Base-by-base conservation (phyloP, 176 grass and related monocot genomes). In the Eragrostis nindensis region DNA sequence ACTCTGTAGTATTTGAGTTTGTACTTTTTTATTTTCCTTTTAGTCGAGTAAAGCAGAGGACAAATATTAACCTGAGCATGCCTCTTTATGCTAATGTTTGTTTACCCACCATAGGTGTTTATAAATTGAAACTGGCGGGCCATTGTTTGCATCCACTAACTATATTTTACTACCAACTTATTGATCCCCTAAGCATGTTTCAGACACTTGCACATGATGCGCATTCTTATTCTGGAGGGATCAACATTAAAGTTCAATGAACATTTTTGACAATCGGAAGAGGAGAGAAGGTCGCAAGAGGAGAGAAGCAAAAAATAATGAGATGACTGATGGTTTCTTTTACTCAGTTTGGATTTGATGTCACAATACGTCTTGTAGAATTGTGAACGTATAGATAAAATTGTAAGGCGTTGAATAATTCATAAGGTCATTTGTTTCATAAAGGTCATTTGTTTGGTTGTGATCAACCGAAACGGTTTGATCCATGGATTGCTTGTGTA, bases 141-240 rank as follows among this genome's bases (percentile, higher is more conserved):
- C 67, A 65, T 36, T 64, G 55, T 27, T 79, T 54, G 75, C 64
- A 76, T 66, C 4, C 1, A 50, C 15, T 17, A 62, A 46, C 45
- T 32, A 21, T 24, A 40, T 65, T 75, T 88, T 63, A 46, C 50
- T 73, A 48, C 74, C 18, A 15, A 45, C 53, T 77, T 75, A 44
- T 62, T 41, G 9, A 77, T 80, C 59, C 15, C 79, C 22, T 75
- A 39, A 63, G 41, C 40, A 59, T 74, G 26, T 86, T 75, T 66
- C 76, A 94, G 94, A 90, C 89, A 7, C 89, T 97, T 38, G 91
- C 80, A 3, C 94, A 97, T 68, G 94, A 94, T 55, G 74, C 25
- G 3, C 85, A 85, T 76, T 90, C 94, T 15, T 97, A 92, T 82
- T 88, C 89, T 15, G 22, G 44, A 5, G 64, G 63, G 62, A 54